Conservation (phyloP, 768 basidiomycete species). For the Kwoniella botswanensis region DNA sequence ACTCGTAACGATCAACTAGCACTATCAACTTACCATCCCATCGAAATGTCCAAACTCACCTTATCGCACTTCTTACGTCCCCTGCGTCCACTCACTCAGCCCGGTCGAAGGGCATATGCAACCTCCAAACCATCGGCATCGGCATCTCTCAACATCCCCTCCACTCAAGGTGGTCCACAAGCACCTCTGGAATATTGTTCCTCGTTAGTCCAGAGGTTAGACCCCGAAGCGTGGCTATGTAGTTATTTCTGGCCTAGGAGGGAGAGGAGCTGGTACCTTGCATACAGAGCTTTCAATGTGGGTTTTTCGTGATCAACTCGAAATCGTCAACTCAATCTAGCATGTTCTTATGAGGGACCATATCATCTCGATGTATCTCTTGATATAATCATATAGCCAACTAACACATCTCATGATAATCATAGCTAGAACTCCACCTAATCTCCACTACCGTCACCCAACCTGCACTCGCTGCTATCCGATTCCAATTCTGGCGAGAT, state of each 20-base stretch:
- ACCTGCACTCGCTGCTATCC: slow-evolving; percentile 55
- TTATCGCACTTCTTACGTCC: neutral
- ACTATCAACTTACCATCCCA: too few species aligned
- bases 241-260: slow-evolving; percentile 53
- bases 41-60: neutral
- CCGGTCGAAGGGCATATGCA: neutral
- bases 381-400: too few species aligned
- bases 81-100: neutral
- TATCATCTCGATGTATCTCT: too few species aligned
- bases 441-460: slow-evolving; percentile 50
- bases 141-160: slow-evolving; percentile 22
- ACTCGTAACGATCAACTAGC: neutral
- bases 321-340: too few species aligned
- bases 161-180: slow-evolving; percentile 42
- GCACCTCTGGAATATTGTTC: slow-evolving; percentile 52
- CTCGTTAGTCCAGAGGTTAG: slow-evolving; percentile 49
- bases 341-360: too few species aligned
- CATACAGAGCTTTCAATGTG: slow-evolving; percentile 57
- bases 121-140: neutral
- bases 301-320: slow-evolving; percentile 17
- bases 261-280: slow-evolving; percentile 52
- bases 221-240: slow-evolving; percentile 55
- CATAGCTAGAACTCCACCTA: slow-evolving; percentile 54
- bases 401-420: too few species aligned
- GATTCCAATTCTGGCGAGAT: slow-evolving; percentile 58